phyloP scores from a whole-genome alignment of 768 basidiomycete genomes.

The Russula sp. region DNA sequence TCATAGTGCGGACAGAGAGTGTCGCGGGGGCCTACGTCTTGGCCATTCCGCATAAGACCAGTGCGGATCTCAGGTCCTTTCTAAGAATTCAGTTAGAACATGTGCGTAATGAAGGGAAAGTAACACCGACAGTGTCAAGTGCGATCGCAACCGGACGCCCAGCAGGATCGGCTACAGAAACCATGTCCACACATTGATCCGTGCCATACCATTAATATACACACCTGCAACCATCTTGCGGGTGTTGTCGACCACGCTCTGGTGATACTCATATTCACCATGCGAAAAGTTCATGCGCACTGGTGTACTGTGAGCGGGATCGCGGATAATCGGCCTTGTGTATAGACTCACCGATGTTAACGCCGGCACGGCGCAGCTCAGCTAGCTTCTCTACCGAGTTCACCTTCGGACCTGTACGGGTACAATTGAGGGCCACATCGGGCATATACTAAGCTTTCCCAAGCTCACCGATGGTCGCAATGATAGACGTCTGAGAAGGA shows the following conservation, averaged over 20 bases:
- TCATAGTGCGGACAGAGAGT: slow-evolving; percentile 11
- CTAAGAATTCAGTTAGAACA: slow-evolving; percentile 35
- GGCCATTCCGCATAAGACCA: slow-evolving; percentile 79
- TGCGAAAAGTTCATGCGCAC: slow-evolving; percentile 99
- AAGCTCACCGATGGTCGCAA: slow-evolving; percentile 89
- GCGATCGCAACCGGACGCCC: slow-evolving; percentile 97
- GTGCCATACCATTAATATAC: slow-evolving; percentile 25
- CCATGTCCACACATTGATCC: slow-evolving; percentile 2
- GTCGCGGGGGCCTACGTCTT: slow-evolving; percentile 51
- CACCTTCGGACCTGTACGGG: slow-evolving; percentile 75
- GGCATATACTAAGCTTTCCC: background rate
- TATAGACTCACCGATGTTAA: slow-evolving; percentile 85
- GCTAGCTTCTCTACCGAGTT: slow-evolving; percentile 86
- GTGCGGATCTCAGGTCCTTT: slow-evolving; percentile 99
- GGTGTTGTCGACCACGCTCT: slow-evolving; percentile 98
- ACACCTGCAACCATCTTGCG: slow-evolving; percentile 75
- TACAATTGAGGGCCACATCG: slow-evolving; percentile 10
- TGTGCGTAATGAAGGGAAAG: background rate
- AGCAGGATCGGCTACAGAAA: slow-evolving; percentile 48
- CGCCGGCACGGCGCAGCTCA: slow-evolving; percentile 83
- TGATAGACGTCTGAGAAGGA: slow-evolving; percentile 80
- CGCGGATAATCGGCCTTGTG: background rate
- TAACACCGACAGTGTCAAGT: slow-evolving; percentile 77
- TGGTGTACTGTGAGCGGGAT: slow-evolving; percentile 31
- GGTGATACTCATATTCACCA: slow-evolving; percentile 97